Evolutionary conservation across 345 rosid genomes (phyloP).

Genomic region (Populus deltoides): DNA sequence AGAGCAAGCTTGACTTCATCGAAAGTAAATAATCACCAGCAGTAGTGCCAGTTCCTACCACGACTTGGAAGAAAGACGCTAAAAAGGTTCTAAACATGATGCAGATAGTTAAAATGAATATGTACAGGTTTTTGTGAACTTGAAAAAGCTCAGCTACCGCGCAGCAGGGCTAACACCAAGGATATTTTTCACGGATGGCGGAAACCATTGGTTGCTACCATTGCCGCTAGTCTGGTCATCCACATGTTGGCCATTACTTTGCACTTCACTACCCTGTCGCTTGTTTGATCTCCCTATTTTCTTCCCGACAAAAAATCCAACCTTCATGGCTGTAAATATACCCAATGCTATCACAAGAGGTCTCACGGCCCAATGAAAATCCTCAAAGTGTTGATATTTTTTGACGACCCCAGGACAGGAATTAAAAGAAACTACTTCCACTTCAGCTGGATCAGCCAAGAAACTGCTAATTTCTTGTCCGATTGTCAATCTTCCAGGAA

Average conservation of each 20-base stretch:
- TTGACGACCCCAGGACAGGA: slow-evolving; percentile 58
- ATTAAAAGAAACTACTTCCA: slow-evolving; percentile 62
- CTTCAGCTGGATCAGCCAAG: slow-evolving; percentile 89
- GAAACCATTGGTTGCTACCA: slow-evolving; percentile 46
- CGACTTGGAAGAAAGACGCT: background rate
- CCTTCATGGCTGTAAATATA: slow-evolving; percentile 60
- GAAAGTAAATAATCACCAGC: background rate
- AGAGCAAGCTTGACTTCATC: background rate
- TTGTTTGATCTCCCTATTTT: slow-evolving; percentile 51
- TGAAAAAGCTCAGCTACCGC: slow-evolving; percentile 3
- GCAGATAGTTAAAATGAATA: slow-evolving; percentile 3
- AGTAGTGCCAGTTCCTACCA: slow-evolving; percentile 1
- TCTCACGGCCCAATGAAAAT: slow-evolving; percentile 90
- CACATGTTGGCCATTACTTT: slow-evolving; percentile 13
- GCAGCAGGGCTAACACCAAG: slow-evolving; percentile 25
- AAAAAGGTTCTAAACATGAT: background rate
- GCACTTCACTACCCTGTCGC: slow-evolving; percentile 19
- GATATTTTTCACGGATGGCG: slow-evolving; percentile 44
- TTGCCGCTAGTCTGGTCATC: slow-evolving; percentile 19
- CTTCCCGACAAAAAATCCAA: slow-evolving; percentile 50
- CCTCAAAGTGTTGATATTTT: slow-evolving; percentile 89
- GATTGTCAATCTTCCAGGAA: slow-evolving; percentile 67
- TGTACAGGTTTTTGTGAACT: background rate
- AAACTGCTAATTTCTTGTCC: slow-evolving; percentile 45
- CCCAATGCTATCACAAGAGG: slow-evolving; percentile 71